Conservation (phyloP, 805 yeast species). For the Pichia insulana region DNA sequence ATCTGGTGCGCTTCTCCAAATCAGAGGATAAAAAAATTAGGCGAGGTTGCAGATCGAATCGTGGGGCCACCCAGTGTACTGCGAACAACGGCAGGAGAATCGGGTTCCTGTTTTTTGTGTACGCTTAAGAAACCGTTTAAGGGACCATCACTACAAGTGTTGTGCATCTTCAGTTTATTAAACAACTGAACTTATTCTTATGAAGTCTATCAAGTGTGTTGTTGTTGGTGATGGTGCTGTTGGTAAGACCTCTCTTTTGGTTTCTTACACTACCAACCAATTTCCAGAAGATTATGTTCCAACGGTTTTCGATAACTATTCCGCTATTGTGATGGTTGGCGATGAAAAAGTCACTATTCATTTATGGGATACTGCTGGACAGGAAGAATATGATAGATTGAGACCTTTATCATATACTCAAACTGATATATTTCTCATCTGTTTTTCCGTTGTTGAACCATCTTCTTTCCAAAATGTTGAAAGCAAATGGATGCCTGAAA, state of each 20-base stretch:
- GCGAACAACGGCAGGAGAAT: too few species aligned
- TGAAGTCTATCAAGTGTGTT: slow-evolving; percentile 87
- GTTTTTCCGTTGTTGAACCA: slow-evolving; percentile 79
- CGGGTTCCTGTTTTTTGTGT: too few species aligned
- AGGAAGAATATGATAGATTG: slow-evolving; percentile 81
- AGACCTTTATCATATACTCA: slow-evolving; percentile 89
- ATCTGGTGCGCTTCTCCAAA: too few species aligned
- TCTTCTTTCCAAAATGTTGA: slow-evolving; percentile 72
- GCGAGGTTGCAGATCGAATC: too few species aligned
- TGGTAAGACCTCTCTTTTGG: slow-evolving; percentile 84
- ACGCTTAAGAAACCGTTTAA: too few species aligned
- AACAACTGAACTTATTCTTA: slow-evolving; percentile 16
- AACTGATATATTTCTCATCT: slow-evolving; percentile 78
- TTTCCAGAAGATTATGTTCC: slow-evolving; percentile 93
- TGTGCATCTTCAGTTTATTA: too few species aligned
- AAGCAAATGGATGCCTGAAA: slow-evolving; percentile 81
- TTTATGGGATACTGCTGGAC: slow-evolving; percentile 96
- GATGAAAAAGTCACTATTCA: slow-evolving; percentile 78
- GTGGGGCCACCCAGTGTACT: too few species aligned
- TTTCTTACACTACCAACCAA: slow-evolving; percentile 84
- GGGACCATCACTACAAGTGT: too few species aligned
- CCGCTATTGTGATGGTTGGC: slow-evolving; percentile 77
- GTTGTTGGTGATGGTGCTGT: slow-evolving; percentile 96
- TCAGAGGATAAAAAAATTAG: too few species aligned
- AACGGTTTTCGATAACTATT: slow-evolving; percentile 87